These are phyloP conservation scores for Royoungia palumana DNA, from an alignment of 768 basidiomycete genomes.

Conservation along the genomic window DNA sequence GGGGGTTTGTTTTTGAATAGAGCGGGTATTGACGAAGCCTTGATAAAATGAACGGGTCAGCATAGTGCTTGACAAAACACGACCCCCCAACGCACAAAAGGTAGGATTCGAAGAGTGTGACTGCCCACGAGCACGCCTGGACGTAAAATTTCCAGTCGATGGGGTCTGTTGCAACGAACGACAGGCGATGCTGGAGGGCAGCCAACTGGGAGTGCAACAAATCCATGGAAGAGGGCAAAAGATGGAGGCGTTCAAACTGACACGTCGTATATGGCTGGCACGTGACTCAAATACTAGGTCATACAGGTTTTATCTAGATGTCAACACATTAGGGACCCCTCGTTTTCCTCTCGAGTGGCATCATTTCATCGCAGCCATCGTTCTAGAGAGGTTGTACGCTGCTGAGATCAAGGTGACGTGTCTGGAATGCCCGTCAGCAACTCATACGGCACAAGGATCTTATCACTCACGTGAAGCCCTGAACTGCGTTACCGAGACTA, in stretches of 20 bases:
- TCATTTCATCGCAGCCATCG: slow-evolving; percentile 28
- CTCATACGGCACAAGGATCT: neutral
- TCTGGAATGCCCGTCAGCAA: slow-evolving; percentile 32
- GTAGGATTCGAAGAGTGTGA: slow-evolving; percentile 84
- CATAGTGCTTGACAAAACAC: neutral
- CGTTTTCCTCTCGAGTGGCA: no score
- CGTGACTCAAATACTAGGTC: slow-evolving; percentile 1
- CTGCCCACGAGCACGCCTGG: slow-evolving; percentile 71
- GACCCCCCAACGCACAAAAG: slow-evolving; percentile 69
- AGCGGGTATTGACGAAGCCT: slow-evolving; percentile 81
- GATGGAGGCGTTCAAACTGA: neutral
- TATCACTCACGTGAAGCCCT: slow-evolving; percentile 77
- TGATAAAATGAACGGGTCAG: slow-evolving; percentile 1
- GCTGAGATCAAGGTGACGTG: slow-evolving; percentile 85
- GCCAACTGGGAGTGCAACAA: slow-evolving; percentile 56
- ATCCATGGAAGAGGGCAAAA: slow-evolving; percentile 39
- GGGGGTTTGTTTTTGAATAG: slow-evolving; percentile 73
- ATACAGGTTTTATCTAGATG: no score
- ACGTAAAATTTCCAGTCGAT: slow-evolving; percentile 83
- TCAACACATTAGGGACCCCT: no score
- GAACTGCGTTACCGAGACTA: slow-evolving; percentile 83
- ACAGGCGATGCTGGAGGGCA: slow-evolving; percentile 56
- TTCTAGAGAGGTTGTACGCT: slow-evolving; percentile 79
- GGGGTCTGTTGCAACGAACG: slow-evolving; percentile 68
- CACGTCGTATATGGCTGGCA: slow-evolving; percentile 15